Base-by-base conservation (phyloP, 257 asterid genomes). In the Leptodermis oblonga region DNA sequence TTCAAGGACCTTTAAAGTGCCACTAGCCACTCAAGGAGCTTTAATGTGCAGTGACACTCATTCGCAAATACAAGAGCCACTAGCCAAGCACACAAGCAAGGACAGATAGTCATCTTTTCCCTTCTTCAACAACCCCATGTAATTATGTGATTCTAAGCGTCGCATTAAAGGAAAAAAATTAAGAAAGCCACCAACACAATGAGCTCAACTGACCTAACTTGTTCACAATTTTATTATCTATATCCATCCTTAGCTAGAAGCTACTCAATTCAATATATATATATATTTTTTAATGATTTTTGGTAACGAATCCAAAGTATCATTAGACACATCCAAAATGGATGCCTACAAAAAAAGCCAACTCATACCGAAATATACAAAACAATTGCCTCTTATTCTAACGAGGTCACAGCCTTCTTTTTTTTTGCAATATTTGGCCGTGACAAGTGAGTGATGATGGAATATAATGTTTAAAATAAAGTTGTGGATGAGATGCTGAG, bases 321-420 rank as follows among this genome's bases (percentile, higher is more conserved):
- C 68, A 42, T 46, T 56, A 65, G 20, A 54, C 70, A 70, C 56
- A 11, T 64, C 69, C 71, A 70, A 55, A 54, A 54, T 33, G 62
- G 67, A 68, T 45, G 9, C 23, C 65, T 34, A 23, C 73, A 59
- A 74, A n/a, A n/a, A n/a, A 48, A 8, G 28, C 77, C 64, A 37
- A 59, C 64, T 67, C 73, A 58, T 33, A 3, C 5, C 23, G 20
- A n/a, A n/a, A n/a, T 11, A 55, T 55, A 55, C 59, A 52, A 52
- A 22, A n/a, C 61, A 25, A 54, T 25, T 31, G 13, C 8, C 20
- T 53, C 60, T 45, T 45, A 45, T 15, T 45, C 17, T 2, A 46
- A 46, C 52, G 12, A 46, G 22, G 55, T 3, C 5, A 39, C 43
- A 39, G 10, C n/a, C 5, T 46, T 46, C 13, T 17, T 46, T 46